Base-by-base conservation (phyloP, 163 green algal species). In the Scenedesmus sp. region DNA sequence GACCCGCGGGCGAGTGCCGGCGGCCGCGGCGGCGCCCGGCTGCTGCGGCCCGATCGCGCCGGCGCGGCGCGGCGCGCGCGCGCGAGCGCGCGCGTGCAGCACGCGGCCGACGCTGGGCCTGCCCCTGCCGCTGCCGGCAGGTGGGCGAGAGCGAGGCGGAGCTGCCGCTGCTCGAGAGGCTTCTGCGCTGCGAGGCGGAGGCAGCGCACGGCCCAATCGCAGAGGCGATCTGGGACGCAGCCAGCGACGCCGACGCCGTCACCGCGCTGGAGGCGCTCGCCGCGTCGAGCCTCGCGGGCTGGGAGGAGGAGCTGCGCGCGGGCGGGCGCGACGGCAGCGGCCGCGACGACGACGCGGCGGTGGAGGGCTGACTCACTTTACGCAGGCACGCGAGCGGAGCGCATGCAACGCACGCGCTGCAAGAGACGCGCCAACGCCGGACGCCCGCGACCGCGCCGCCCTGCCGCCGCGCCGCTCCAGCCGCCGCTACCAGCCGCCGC, bases 161-260 rank as follows among this genome's bases (percentile, higher is more conserved):
- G 22, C 73, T 95, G 69, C 62, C 83, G 28, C 63, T 78, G 14
- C 57, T 96, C 64, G 93, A 97, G 83, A 82, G 93, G 1, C 75
- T 97, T 57, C 84, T 98, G 74, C 86, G 93, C 11, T 96, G 92
- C 83, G 77, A 89, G 42, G 84, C 80, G 45, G 85, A 92, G 26
- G 57, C 77, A 0, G 87, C 89, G 17, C 89, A 95, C 80, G 76
- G 48, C 1, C 77, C 65, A 5, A 92, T 96, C 1, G 85, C 86
- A 3, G 77, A 83, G 20, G 75, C 78, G 11, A 77, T 96, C 22
- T 96, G 90, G 90, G 85, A 94, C 0, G 77, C 82, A 2, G 64
- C 3, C 18, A 86, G 60, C 15, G 91, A 95, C 34, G 81, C 44
- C 0, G 86, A 89, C 0, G 88, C 87, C 2, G 42, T 88, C 57